These are phyloP conservation scores for Ormosia emarginata DNA, from an alignment of 306 rosid species.

Conservation along the genomic window DNA sequence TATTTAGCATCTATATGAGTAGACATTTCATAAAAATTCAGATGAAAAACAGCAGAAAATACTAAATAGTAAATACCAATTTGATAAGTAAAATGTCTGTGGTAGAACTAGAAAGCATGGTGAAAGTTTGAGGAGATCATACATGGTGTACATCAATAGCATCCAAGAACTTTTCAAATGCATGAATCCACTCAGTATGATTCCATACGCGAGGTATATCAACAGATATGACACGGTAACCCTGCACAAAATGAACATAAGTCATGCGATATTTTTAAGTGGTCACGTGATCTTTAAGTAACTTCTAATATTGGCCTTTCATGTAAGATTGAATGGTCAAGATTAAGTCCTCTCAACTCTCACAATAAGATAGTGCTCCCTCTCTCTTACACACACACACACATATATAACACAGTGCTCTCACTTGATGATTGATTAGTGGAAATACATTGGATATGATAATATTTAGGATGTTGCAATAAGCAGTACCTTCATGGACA, in stretches of 20 bases:
- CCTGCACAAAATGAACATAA: slow-evolving; percentile 49
- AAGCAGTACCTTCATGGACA: slow-evolving; percentile 76
- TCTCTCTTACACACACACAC: background rate
- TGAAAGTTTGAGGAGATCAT: slow-evolving; percentile 32
- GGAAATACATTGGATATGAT: background rate
- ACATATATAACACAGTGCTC: background rate
- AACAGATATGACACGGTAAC: slow-evolving; percentile 91
- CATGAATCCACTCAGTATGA: slow-evolving; percentile 90
- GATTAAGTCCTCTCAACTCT: background rate
- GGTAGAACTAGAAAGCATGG: slow-evolving; percentile 10
- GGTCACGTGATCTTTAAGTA: background rate
- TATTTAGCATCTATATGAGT: background rate
- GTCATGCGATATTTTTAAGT: background rate
- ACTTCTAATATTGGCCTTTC: background rate
- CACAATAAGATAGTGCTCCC: background rate
- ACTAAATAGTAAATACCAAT: background rate
- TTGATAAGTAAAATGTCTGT: background rate
- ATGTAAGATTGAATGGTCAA: background rate
- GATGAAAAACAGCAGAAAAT: slow-evolving; percentile 15
- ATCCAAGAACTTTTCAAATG: slow-evolving; percentile 98
- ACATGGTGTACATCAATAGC: slow-evolving; percentile 97
- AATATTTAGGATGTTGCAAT: background rate
- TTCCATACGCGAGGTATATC: slow-evolving; percentile 96
- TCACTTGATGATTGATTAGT: background rate
- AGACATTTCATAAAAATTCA: background rate